Percentiles rank a stretch among this genome's conserved stretches.
Evolutionary conservation across 2,329 filamentous ascomycete genomes (phyloP).

Genomic region (Coniochaeta hoffmannii): DNA sequence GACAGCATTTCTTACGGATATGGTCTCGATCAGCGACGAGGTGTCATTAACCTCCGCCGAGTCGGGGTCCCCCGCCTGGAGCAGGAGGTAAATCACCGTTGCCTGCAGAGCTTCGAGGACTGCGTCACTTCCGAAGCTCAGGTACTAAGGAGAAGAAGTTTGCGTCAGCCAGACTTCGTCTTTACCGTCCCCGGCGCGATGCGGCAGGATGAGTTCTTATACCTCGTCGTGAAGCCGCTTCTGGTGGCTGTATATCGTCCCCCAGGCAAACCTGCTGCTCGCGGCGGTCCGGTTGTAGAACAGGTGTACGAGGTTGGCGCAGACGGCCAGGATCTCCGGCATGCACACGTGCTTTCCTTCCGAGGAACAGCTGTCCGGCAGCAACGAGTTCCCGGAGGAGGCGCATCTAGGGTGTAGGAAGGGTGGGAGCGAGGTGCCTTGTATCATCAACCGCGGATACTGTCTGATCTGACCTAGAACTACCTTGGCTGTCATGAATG

Average conservation of each 20-base stretch:
- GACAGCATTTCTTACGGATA: constrained; percentile 3
- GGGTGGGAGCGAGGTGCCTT: constrained; percentile 15
- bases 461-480: constrained; percentile 16
- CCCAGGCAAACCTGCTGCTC: constrained; percentile 17
- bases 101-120: constrained; percentile 9
- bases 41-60: constrained; percentile 8
- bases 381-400: constrained; percentile 7
- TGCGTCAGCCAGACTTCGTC: no score
- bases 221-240: constrained; percentile 12
- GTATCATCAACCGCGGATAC: constrained; percentile 16
- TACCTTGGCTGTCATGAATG: constrained; percentile 13
- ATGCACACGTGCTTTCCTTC: constrained; percentile 18
- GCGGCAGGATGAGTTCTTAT: background rate
- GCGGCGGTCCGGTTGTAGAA: constrained; percentile 12
- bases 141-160: no score
- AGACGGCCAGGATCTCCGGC: constrained; percentile 17
- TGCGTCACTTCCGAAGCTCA: background rate
- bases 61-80: constrained; percentile 14
- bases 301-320: constrained; percentile 15
- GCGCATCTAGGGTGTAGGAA: constrained; percentile 21
- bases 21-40: constrained; percentile 4
- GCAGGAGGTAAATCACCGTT: constrained; percentile 12
- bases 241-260: constrained; percentile 16
- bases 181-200: no score
- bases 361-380: constrained; percentile 5